Evolutionary conservation across 225 moss, liverwort and hornwort species (phyloP), one percentile per base, ranked within the genome.

Genomic region (Polytrichum formosum): DNA sequence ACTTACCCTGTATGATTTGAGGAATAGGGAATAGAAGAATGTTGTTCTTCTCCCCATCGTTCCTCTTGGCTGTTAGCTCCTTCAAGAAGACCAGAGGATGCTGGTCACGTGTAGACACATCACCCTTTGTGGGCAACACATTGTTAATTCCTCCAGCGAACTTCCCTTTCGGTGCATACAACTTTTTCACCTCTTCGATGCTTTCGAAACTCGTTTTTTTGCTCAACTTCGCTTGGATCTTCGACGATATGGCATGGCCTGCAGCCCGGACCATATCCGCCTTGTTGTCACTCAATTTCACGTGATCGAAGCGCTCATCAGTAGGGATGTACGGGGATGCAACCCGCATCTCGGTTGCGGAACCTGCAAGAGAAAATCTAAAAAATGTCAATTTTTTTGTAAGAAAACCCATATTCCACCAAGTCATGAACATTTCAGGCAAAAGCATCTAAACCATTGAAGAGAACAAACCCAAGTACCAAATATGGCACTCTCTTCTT

Each of bases 241-340:
- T 27, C 6, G 79, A 26, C 19, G 10, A 19, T 10, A 28, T 35
- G 7, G 21, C 16, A 7, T 86, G 82, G 0, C 70, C 65, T 19
- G 0, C 9, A 3, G 83, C 5, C 60, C 60, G 63, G 6, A 53
- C 3, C 19, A n/a, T 0, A 53, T 85, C 85, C 4, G 79, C 85
- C 7, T 69, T 54, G 74, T 85, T 85, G 27, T 82, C 79, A 23
- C 78, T 82, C 70, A 65, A 27, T 19, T 85, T 85, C 16, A 69
- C 21, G 69, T 85, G 76, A 66, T 85, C 85, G 23, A 65, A 85
- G 8, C 76, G 79, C 53, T 85, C 81, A 68, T 85, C 85, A 2
- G 71, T 76, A 0, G 85, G 85, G 10, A 82, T 81, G 64, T 82
- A 85, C 2, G 58, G 67, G 13, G 28, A 60, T 46, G 46, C 28